Conservation (phyloP, 2,329 filamentous ascomycete genomes). For the Xylaria digitata region DNA sequence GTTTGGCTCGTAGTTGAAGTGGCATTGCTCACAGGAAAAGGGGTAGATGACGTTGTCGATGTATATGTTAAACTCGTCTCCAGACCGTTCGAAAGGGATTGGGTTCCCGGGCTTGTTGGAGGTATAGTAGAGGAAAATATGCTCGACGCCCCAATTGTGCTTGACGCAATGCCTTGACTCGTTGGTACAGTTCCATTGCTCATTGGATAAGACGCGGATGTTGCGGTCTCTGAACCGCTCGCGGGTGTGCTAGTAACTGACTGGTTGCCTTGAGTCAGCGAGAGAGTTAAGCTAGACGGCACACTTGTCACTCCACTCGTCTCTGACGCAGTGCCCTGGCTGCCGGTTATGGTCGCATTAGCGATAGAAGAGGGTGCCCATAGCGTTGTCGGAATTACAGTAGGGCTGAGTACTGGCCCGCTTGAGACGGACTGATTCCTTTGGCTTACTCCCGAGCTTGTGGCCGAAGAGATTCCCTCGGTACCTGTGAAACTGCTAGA, state of each 20-base stretch:
- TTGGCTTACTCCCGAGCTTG: conserved; percentile 15
- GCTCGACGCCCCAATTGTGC: neutral
- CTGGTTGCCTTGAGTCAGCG: conserved; percentile 23
- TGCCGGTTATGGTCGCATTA: conserved; percentile 9
- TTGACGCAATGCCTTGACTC: neutral
- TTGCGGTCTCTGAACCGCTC: conserved; percentile 10
- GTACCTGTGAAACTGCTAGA: conserved; percentile 25
- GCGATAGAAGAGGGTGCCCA: conserved; percentile 3
- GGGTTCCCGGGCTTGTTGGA: conserved; percentile 6
- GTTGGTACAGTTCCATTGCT: conserved; percentile 13
- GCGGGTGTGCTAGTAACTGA: conserved; percentile 17
- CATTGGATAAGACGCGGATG: conserved; percentile 11
- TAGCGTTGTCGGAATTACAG: conserved; percentile 9
- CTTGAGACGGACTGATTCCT: conserved; percentile 20
- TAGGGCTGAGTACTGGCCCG: conserved; percentile 14
- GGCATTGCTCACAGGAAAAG: conserved; percentile 25
- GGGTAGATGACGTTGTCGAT: conserved; percentile 5
- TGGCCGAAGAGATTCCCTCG: conserved; percentile 7
- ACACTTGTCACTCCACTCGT: conserved; percentile 10
- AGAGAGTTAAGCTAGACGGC: conserved; percentile 1
- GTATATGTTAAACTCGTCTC: conserved; percentile 1
- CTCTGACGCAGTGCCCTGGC: conserved; percentile 8
- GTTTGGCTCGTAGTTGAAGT: conserved; percentile 20
- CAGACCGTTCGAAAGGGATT: conserved; percentile 8
- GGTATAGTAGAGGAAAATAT: neutral